Evolutionary conservation across 352 stramenopile genomes (phyloP).

Genomic region (Phytophthora capsici): DNA sequence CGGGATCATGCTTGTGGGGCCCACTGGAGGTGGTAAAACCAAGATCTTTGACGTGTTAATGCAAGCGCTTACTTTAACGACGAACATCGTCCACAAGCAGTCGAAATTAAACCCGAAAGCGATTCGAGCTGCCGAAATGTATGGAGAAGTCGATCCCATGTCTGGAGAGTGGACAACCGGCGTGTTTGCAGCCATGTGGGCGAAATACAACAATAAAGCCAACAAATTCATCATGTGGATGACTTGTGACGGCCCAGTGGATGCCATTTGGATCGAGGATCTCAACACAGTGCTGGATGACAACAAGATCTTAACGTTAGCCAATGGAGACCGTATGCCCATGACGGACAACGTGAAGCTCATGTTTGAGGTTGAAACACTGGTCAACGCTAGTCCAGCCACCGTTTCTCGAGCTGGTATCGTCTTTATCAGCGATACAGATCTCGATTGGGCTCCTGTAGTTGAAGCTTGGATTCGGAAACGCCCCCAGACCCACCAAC

Average conservation of each 20-base stretch:
- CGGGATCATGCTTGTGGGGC: slow-evolving; percentile 99
- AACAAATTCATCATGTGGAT: slow-evolving; percentile 99
- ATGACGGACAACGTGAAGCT: slow-evolving; percentile 99
- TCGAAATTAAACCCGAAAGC: slow-evolving; percentile 98
- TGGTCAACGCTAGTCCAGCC: slow-evolving; percentile 97
- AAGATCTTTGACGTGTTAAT: slow-evolving; percentile 97
- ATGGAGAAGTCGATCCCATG: slow-evolving; percentile 96
- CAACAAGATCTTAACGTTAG: slow-evolving; percentile 97
- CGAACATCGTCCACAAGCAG: slow-evolving; percentile 95
- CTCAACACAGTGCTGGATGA: slow-evolving; percentile 98
- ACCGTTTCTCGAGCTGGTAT: slow-evolving; percentile 97
- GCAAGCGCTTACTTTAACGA: slow-evolving; percentile 93
- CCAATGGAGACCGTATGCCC: slow-evolving; percentile 97
- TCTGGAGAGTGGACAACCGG: slow-evolving; percentile 98
- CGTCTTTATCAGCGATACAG: slow-evolving; percentile 98
- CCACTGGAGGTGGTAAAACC: slow-evolving; percentile 97
- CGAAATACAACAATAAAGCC: slow-evolving; percentile 98
- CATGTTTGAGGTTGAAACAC: slow-evolving; percentile 98
- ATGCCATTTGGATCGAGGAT: slow-evolving; percentile 99
- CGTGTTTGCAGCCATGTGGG: slow-evolving; percentile 98
- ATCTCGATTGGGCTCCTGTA: slow-evolving; percentile 97
- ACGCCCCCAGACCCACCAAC: slow-evolving; percentile 85
- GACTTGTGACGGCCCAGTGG: slow-evolving; percentile 96
- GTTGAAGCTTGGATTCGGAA: slow-evolving; percentile 97
- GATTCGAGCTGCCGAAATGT: slow-evolving; percentile 98